Base-by-base conservation (phyloP, 805 yeast genomes). In the Wickerhamiella alocasiicola region DNA sequence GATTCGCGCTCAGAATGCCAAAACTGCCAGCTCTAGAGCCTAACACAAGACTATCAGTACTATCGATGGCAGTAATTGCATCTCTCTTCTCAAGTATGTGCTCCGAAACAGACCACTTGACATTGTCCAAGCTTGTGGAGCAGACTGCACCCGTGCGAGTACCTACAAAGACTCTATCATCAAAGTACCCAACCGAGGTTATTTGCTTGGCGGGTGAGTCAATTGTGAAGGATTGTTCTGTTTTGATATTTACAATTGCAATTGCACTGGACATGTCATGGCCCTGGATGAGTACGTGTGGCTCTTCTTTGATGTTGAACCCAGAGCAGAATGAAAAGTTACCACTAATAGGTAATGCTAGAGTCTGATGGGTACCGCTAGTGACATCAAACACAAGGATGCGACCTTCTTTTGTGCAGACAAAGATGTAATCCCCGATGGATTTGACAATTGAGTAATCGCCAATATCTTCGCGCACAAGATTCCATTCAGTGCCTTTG, bases 81-180 rank as follows among this genome's bases (percentile, higher is more conserved):
- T 59, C 60, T 9, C 43, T 48, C 6, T 26, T 16, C 6, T 29
- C 24, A 15, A 42, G 33, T 9, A 42, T 17, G 11, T 31, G 26
- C 18, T 27, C 38, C 2, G 9, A 5, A 16, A 15, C 20, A 6
- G 15, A 12, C 28, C 36, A 32, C 9, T 9, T 23, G 12, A 20
- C 13, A 23, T 24, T 39, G 49, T 33, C 69, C 64, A 49, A 72
- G 81, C 25, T 5, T 9, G 24, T 32, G 19, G 6, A 55, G 2
- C 77, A 74, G 3, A 84, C 29, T 0, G 81, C 72, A 12, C 83
- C 81, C 51, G 70, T 74, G 46, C 94, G 63, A 3, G 91, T 80
- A 0, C 91, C 93, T 15, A 84, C 57, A 13, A 79, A 51, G 1
- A 82, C 51, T 56, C 62, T 15, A 59, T 39, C 53, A 30, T 60